phyloP scores from a whole-genome alignment of 805 yeast genomes.

The Cyberlindnera veronae region DNA sequence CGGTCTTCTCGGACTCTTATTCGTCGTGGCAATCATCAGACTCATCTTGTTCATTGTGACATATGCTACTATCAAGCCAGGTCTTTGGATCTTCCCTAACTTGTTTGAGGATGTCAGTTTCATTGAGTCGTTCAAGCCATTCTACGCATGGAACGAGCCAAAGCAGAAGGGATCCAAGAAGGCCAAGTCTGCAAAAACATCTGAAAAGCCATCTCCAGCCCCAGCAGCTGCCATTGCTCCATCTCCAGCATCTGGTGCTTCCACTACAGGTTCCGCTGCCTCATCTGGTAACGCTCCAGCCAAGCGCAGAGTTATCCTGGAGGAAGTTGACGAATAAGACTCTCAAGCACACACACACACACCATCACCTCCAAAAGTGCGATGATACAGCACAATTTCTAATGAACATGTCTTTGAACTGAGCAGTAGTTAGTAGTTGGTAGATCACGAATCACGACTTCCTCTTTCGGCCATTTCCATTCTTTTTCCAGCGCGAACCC shows the following conservation, averaged over 20 bases:
- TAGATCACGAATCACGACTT: no score
- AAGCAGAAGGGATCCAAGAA: constrained; percentile 25
- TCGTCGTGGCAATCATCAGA: constrained; percentile 75
- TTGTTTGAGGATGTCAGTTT: constrained; percentile 94
- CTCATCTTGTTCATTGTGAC: constrained; percentile 64
- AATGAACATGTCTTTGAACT: no score
- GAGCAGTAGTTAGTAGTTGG: no score
- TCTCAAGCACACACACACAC: no score
- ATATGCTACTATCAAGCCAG: constrained; percentile 55
- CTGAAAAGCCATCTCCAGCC: constrained; percentile 4
- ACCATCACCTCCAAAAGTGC: no score
- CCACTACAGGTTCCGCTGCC: constrained; percentile 4
- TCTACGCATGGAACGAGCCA: constrained; percentile 50
- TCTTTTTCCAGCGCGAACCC: no score
- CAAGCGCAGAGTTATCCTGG: constrained; percentile 29
- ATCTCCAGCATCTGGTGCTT: no score
- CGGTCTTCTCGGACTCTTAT: constrained; percentile 70
- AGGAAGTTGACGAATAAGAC: constrained; percentile 29
- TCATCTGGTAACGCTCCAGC: constrained; percentile 2
- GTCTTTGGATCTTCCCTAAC: constrained; percentile 96
- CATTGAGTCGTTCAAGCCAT: constrained; percentile 84
- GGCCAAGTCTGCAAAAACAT: constrained; percentile 8
- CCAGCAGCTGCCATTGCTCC: constrained; percentile 4
- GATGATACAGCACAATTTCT: no score
- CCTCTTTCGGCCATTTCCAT: no score